Base-by-base conservation (phyloP, 1,139 yeast species). In the Scheffersomyces insectosa region DNA sequence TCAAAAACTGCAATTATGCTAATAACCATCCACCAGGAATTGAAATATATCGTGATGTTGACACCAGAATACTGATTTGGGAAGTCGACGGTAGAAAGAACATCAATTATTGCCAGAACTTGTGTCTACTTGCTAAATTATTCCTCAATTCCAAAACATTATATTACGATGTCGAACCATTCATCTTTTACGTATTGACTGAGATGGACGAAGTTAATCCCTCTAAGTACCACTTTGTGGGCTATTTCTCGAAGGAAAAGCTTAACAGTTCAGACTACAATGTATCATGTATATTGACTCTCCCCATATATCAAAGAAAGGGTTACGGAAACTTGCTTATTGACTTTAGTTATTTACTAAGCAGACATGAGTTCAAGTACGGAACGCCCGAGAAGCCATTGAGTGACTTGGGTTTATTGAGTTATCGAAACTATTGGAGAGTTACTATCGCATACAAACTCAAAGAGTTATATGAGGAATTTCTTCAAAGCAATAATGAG, bases 331-430 rank as follows among this genome's bases (percentile, higher is more conserved):
- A 83, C 59, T 75, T 91, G 45, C 70, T 93, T 46, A 93, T 93
- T 59, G 96, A 89, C 51, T 90, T 93, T 62, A 88, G 97, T 42
- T 93, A 93, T 60, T 68, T 91, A 28, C 65, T 93, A 38, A 79
- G 91, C 2, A 71, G 87, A 43, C 73, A 80, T 44, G 97, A 93
- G 59, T 82, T 80, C 52, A 84, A 83, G 48, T 78, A 79, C 44
- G 99, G 99, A 0, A 88, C 97, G 0, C 99, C 99, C 0, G 99
- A 93, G 55, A 91, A 91, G 57, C 98, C 99, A 0, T 71, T 93
- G 42, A 85, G 95, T 54, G 95, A 87, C 52, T 69, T 91, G 43
- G 99, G 99, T 0, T 68, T 90, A 39, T 66, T 88, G 28, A 87
- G 97, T 50, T 93, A 93, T 63, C 72, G 95, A 50, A 87, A 84